Evolutionary conservation across 176 grass and related monocot genomes (phyloP).

Genomic region (Zizania latifolia): DNA sequence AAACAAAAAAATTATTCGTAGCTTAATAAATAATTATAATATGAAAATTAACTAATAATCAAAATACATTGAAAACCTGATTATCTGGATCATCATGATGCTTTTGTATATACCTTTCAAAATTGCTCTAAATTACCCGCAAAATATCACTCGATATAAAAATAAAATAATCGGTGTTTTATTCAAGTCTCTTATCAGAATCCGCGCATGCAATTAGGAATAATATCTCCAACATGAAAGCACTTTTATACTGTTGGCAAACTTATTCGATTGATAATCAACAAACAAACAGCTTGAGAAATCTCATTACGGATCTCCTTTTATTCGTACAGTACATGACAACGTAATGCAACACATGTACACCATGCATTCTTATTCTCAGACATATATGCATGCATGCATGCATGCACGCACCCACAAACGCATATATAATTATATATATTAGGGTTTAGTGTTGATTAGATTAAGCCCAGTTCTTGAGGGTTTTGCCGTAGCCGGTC

Average conservation of each 20-base stretch:
- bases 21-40: no score
- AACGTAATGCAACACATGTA: background rate
- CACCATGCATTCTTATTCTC: background rate
- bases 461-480: constrained; percentile 21
- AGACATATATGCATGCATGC: background rate
- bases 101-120: no score
- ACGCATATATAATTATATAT: background rate
- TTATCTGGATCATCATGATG: no score
- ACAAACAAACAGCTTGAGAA: background rate
- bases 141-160: no score
- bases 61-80: no score
- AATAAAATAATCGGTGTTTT: no score
- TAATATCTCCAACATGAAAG: background rate
- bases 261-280: background rate
- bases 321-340: background rate
- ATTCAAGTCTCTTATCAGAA: no score
- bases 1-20: no score
- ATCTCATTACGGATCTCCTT: background rate
- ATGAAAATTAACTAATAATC: no score
- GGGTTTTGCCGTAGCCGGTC: background rate
- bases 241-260: background rate
- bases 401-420: background rate
- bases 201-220: background rate
- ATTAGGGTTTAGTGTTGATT: background rate
- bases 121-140: no score